phyloP scores from a whole-genome alignment of 1,284 basidiomycete species.

The Naganishia sp. region DNA sequence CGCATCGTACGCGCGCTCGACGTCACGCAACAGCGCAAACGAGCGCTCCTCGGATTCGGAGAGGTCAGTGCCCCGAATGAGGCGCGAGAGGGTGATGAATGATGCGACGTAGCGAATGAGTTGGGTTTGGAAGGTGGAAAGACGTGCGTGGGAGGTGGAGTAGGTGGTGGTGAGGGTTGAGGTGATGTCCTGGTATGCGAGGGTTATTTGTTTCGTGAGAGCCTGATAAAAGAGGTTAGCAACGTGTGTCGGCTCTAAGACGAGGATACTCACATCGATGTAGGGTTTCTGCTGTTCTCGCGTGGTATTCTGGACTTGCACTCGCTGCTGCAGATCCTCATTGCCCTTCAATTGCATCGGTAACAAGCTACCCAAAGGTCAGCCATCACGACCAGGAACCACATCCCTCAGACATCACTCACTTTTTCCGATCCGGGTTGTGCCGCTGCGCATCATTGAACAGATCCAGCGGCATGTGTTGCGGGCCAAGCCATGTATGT shows the following conservation, averaged over 20 bases:
- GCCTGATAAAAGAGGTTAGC: constrained; percentile 11
- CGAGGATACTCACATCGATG: constrained; percentile 19
- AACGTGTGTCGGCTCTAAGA: not conserved
- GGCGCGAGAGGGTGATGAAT: constrained; percentile 25
- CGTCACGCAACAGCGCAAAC: constrained; percentile 26
- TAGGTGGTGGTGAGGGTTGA: constrained; percentile 24
- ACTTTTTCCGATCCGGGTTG: constrained; percentile 31
- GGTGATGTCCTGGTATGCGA: constrained; percentile 31
- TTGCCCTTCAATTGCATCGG: constrained; percentile 30
- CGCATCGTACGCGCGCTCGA: constrained; percentile 28
- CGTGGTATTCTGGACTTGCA: constrained; percentile 29
- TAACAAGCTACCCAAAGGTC: constrained; percentile 9
- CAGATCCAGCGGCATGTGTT: constrained; percentile 23
- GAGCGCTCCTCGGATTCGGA: constrained; percentile 28
- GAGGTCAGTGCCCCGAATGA: constrained; percentile 24
- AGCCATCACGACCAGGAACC: not conserved
- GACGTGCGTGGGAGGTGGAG: constrained; percentile 19
- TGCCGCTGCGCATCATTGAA: constrained; percentile 30
- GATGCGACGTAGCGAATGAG: constrained; percentile 26
- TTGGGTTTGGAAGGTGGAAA: constrained; percentile 24
- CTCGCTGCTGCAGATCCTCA: constrained; percentile 29
- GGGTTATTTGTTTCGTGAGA: constrained; percentile 27
- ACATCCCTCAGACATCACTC: not conserved
- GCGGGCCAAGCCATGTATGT: constrained; percentile 28
- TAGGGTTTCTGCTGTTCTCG: constrained; percentile 29